These are phyloP conservation scores for Colletotrichum sp. DNA, from an alignment of 2,329 filamentous ascomycete genomes.

Conservation along the genomic window DNA sequence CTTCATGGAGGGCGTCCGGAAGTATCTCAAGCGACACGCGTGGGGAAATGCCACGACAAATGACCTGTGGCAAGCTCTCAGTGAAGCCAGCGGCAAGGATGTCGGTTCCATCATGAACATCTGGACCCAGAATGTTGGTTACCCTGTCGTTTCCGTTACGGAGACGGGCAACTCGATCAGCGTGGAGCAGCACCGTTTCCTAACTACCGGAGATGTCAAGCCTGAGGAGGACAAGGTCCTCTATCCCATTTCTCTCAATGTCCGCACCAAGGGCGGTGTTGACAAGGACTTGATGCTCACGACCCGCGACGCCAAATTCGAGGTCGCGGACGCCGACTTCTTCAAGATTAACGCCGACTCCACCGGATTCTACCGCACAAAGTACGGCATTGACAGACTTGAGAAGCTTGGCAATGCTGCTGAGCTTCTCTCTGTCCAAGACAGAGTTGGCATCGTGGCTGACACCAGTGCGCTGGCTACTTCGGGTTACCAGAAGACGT, in stretches of 20 bases:
- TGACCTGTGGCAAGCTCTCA: slow-evolving; percentile 88
- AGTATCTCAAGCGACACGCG: slow-evolving; percentile 95
- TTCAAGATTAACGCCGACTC: slow-evolving; percentile 98
- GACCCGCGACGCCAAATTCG: slow-evolving; percentile 75
- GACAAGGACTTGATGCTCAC: slow-evolving; percentile 72
- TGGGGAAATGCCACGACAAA: slow-evolving; percentile 93
- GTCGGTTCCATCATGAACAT: slow-evolving; percentile 91
- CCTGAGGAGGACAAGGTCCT: slow-evolving; percentile 89
- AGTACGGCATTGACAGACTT: slow-evolving; percentile 82
- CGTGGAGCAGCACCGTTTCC: slow-evolving; percentile 93
- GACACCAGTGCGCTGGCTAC: slow-evolving; percentile 89
- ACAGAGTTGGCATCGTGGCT: slow-evolving; percentile 92
- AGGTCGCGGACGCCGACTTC: slow-evolving; percentile 81
- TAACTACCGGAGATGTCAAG: slow-evolving; percentile 90
- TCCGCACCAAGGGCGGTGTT: slow-evolving; percentile 84
- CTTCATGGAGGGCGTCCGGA: slow-evolving; percentile 90
- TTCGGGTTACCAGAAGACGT: slow-evolving; percentile 93
- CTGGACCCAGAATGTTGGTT: slow-evolving; percentile 97
- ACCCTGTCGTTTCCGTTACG: slow-evolving; percentile 86
- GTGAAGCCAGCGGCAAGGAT: slow-evolving; percentile 88
- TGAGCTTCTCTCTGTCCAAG: slow-evolving; percentile 84
- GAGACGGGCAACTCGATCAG: slow-evolving; percentile 74
- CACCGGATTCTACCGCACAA: slow-evolving; percentile 89
- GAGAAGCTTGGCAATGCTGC: slow-evolving; percentile 88
- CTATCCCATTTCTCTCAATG: slow-evolving; percentile 87